Evolutionary conservation across 2,329 filamentous ascomycete species (phyloP).

Genomic region (Cephalotrichum gorgonifer): DNA sequence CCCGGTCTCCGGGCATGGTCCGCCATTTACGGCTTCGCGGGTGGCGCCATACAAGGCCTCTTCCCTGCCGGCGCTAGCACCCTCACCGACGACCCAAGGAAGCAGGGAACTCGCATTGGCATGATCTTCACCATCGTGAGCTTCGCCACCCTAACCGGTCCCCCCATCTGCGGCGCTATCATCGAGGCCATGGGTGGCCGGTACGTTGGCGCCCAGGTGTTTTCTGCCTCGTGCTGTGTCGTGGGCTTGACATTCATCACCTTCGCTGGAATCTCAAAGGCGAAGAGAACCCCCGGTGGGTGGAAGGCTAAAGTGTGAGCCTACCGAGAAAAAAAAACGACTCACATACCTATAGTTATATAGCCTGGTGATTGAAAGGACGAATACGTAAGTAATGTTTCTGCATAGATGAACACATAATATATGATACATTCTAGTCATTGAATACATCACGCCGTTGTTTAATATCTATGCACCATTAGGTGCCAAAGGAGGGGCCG

Average conservation of each 20-base stretch:
- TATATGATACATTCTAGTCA: no score
- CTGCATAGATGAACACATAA: background rate
- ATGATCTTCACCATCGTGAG: constrained; percentile 48
- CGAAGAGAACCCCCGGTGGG: background rate
- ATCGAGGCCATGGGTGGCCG: constrained; percentile 27
- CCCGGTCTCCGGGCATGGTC: constrained; percentile 51
- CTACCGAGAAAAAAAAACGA: background rate
- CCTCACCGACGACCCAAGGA: constrained; percentile 39
- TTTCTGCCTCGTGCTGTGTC: constrained; percentile 32
- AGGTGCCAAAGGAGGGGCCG: no score
- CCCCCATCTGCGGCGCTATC: constrained; percentile 40
- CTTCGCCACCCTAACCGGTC: constrained; percentile 40
- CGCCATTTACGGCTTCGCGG: constrained; percentile 52
- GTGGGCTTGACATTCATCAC: constrained; percentile 28
- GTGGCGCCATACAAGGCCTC: constrained; percentile 50
- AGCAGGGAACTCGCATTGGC: constrained; percentile 44
- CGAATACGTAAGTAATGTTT: background rate
- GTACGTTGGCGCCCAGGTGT: constrained; percentile 38
- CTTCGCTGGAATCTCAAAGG: constrained; percentile 24
- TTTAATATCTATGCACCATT: no score
- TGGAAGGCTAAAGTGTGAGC: constrained; percentile 5
- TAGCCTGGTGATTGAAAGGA: no score
- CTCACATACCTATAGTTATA: no score
- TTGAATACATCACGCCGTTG: no score
- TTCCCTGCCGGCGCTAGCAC: constrained; percentile 44